Base-by-base conservation (phyloP, 257 asterid genomes). In the Knoxia roxburghii region DNA sequence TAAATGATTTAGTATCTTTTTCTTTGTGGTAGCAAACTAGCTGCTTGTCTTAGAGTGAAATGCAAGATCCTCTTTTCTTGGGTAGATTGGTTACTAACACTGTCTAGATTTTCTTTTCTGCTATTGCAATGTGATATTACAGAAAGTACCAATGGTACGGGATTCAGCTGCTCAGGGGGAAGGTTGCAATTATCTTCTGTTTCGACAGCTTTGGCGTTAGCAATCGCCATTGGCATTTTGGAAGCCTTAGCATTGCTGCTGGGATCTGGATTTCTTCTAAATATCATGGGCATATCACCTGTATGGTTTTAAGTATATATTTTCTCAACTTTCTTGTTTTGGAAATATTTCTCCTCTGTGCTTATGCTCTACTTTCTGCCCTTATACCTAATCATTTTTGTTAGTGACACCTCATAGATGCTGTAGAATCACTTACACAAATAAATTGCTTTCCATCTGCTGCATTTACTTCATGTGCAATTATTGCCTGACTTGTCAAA, bases 251-350 rank as follows among this genome's bases (percentile, higher is more conserved):
- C 95, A 46, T 79, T 93, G 75, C 75, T 78, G 39, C 69, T 90
- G 73, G 97, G 95, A 72, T 86, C 99, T 81, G 96, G 93, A n/a
- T n/a, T 81, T 68, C 95, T 93, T 75, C 90, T 93, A 52, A 81
- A 81, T 81, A 55, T 86, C 73, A 93, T 93, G 99, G 96, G 97
- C 80, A 82, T 88, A 83, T 73, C 96, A 76, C 69, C 75, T 40
- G 99, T 93, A 83, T 53, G 87, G 24, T 77, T 71, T 70, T 66
- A 33, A n/a, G 51, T 68, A 24, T 21, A 33, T 66, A 50, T 21
- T 63, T 61, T 60, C 71, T 35, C 21, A 26, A 7, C 29, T 49
- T 51, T 46, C 21, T 56, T 61, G 56, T 26, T 29, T 1, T 59
- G 68, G 49, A 23, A 46, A 35, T 67, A 5, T 46, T 20, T 48